Base-by-base conservation (phyloP, 805 yeast species). In the Soucietia sequanensis region DNA sequence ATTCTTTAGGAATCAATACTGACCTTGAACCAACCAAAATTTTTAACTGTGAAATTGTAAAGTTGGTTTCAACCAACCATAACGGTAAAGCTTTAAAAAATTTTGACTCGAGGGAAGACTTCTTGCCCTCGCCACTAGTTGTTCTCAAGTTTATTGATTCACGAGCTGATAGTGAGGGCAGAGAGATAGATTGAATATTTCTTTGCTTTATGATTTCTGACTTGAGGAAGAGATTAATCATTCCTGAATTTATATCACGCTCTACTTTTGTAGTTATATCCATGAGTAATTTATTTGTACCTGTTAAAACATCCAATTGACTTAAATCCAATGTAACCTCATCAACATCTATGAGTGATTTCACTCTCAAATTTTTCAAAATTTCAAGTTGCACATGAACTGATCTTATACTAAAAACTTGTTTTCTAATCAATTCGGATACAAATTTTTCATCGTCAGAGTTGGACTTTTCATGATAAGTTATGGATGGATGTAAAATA, bases 1-100 rank as follows among this genome's bases (percentile, higher is more conserved):
- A 31, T 5, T 53, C 50, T 11, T 40, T 30, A 15, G 61, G 65
- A 6, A 67, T 57, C 23, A 68, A 48, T 1, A 67, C 60, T 6
- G 72, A 66, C 14, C 70, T 46, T 2, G 72, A 63, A 0, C 72
- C 72, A 9, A 68, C 33, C 20, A 42, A 35, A 4, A 68, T 25
- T 7, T 42, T 42, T 16, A 50, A 24, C 4, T 42, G 35, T n/a
- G 38, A 31, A 11, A 56, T 19, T 6, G 33, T 34, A 15, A 60
- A 16, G 14, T 49, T 46, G 12, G 50, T 33, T 9, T 53, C 57
- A 2, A 59, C 39, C 10, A 68, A 34, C 72, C 72, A 68, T 4
- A 39, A 25, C 1, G 73, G 72, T 10, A 63, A 41, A 15, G 47
- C 29, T 6, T 34, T 35, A 40, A 61, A 60, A 4, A 58, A 10